Percentiles rank a stretch among this genome's conserved stretches.
Evolutionary conservation across 306 rosid species (phyloP).

Genomic region (Cicer cuneatum): DNA sequence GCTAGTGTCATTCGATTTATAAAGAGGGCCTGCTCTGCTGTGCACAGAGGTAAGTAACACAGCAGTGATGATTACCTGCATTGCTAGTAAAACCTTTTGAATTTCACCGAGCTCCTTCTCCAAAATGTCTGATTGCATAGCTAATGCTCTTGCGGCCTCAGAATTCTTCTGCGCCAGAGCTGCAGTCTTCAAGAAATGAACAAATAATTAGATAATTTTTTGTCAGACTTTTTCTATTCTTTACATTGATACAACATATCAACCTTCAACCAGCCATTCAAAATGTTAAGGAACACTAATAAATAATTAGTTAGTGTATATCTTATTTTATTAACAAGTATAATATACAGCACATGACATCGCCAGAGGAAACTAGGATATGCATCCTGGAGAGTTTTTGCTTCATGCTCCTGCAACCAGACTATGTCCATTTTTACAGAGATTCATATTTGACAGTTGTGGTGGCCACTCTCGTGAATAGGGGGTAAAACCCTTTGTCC

Average conservation of each 20-base stretch:
- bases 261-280: slow-evolving; percentile 29
- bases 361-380: background rate
- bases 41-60: slow-evolving; percentile 31
- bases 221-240: background rate
- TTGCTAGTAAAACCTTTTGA: slow-evolving; percentile 85
- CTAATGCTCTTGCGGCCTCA: slow-evolving; percentile 83
- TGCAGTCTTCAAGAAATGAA: slow-evolving; percentile 73
- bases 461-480: background rate
- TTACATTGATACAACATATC: slow-evolving; percentile 19
- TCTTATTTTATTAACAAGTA: background rate
- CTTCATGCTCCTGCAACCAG: slow-evolving; percentile 15
- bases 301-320: slow-evolving; percentile 17
- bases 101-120: slow-evolving; percentile 93
- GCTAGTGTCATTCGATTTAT: slow-evolving; percentile 8
- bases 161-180: slow-evolving; percentile 81
- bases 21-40: background rate
- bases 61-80: slow-evolving; percentile 70
- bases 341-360: background rate
- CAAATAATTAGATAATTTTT: slow-evolving; percentile 40
- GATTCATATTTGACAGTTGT: background rate
- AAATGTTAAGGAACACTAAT: slow-evolving; percentile 21
- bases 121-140: slow-evolving; percentile 71
- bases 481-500: background rate
- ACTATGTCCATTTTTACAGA: background rate
- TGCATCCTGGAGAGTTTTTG: background rate